A percentile compares a stretch with the other conserved stretches of the same genome.
Evolutionary conservation across 2,329 filamentous ascomycete genomes (phyloP).

Genomic region (Aspergillus glaucus): DNA sequence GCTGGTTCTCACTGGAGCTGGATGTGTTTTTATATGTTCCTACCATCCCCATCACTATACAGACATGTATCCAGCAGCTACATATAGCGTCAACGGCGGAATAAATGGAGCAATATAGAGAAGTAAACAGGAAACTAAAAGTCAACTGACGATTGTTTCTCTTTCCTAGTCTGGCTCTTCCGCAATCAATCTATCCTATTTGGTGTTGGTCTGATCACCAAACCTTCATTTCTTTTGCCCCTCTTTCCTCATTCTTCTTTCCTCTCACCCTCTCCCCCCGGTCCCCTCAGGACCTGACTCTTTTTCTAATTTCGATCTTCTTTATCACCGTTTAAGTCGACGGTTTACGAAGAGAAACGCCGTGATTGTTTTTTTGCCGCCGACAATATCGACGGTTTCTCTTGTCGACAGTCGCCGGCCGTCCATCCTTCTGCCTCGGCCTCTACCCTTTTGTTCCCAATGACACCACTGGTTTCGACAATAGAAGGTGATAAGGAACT

Average conservation of each 20-base stretch:
- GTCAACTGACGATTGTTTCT: too few species aligned
- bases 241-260: not conserved
- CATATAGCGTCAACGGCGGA: too few species aligned
- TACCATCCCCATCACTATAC: too few species aligned
- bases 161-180: too few species aligned
- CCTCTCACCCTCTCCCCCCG: not conserved
- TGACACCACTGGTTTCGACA: constrained; percentile 6
- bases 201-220: not conserved
- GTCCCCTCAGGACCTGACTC: not conserved
- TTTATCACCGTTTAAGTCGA: constrained; percentile 1
- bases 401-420: constrained; percentile 9
- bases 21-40: too few species aligned
- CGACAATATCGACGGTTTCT: not conserved
- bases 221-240: not conserved
- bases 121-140: too few species aligned
- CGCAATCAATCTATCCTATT: too few species aligned
- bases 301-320: not conserved
- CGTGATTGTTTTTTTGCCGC: constrained; percentile 10
- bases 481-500: not conserved
- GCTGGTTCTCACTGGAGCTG: too few species aligned
- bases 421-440: not conserved
- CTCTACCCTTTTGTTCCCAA: constrained; percentile 3
- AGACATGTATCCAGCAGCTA: too few species aligned
- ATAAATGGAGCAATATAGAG: too few species aligned
- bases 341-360: constrained; percentile 16